Evolutionary conservation across 352 stramenopile species (phyloP), one percentile per base, ranked within the genome.

Genomic region (Phytophthora sp.): DNA sequence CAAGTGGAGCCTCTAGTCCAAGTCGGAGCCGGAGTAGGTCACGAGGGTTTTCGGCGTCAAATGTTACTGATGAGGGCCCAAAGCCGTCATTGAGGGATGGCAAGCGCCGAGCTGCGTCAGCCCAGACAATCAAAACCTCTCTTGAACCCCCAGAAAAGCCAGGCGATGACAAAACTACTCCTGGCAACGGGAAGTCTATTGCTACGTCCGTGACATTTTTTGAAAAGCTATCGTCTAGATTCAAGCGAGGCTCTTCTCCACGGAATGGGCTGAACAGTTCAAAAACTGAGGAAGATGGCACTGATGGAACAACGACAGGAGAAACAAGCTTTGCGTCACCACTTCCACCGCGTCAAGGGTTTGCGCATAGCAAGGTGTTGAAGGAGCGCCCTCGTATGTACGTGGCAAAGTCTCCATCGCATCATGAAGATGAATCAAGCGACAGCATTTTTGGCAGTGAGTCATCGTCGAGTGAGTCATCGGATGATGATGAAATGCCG

Each of bases 391-490:
- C 87, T 12, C 74, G 74, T 27, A 94, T 95, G 84, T 94, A 92
- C 23, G 84, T 92, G 11, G 82, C 87, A 10, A 89, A 78, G 42
- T 64, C 83, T 10, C 69, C 72, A 11, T 86, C 81, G 4, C 66
- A 84, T 17, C 72, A 92, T 18, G 84, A 94, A 58, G 82, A 90
- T 10, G 87, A 95, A 59, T 96, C 87, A 2, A 94, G 85, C 38
- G 87, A 96, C 70, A 94, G 84, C 55, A 93, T 96, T 24, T 91
- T 94, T 62, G 87, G 84, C 35, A 94, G 86, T 46, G 84, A 93
- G 5, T 91, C 69, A 39, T 77, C 78, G 7, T 75, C 72, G 5
- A 69, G 65, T 26, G 65, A 72, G 27, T 86, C 64, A 4, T 82
- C 71, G 15, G 77, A 79, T 13, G 74, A 85, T 8, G 78, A 87